Evolutionary conservation across 352 stramenopile species (phyloP), one percentile per base, ranked within the genome.

Genomic region (Pseudoperonospora humuli): DNA sequence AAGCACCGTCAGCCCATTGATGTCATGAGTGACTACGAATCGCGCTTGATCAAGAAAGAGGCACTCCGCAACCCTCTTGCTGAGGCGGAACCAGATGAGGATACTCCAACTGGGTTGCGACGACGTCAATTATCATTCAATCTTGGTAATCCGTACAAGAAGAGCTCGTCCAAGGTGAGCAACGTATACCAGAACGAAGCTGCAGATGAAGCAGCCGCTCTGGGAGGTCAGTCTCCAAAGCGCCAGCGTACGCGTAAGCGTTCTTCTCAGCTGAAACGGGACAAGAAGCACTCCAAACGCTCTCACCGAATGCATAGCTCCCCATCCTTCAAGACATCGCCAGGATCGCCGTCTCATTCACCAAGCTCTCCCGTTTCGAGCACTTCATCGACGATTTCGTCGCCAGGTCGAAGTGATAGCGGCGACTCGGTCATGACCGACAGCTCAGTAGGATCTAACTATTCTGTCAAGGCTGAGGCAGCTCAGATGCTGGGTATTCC

Each of bases 21-120:
- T 19, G 74, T 84, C 3, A 94, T 94, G 82, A 89, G 79, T 42
- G 80, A 94, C 44, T 94, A 94, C 48, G 80, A 92, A 20, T 89
- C 82, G 0, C 68, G 78, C n/a, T 32, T 90, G 19, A 70, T 94
- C 34, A 91, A 87, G 54, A 94, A 92, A 36, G 82, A 94, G 36
- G 79, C 78, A 2, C 60, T 91, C 18, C 72, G 82, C 6, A 92
- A 94, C 37, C 82, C 82, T n/a, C 64, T 89, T 10, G 72, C 70
- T 15, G 80, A 94, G 31, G 77, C 82, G 13, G 82, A 94, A 21
- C 72, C 77, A 3, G 82, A 94, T 39, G 82, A 94, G 44, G 76
- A 91, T 36, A 94, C 79, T 0, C 75, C 77, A 1, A 67, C 73
- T 8, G 82, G 82, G 10, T 44, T 88, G 8, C 63, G 80, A 37